phyloP scores from a whole-genome alignment of 1,139 yeast genomes.

The Saccharomycopsis phalli region DNA sequence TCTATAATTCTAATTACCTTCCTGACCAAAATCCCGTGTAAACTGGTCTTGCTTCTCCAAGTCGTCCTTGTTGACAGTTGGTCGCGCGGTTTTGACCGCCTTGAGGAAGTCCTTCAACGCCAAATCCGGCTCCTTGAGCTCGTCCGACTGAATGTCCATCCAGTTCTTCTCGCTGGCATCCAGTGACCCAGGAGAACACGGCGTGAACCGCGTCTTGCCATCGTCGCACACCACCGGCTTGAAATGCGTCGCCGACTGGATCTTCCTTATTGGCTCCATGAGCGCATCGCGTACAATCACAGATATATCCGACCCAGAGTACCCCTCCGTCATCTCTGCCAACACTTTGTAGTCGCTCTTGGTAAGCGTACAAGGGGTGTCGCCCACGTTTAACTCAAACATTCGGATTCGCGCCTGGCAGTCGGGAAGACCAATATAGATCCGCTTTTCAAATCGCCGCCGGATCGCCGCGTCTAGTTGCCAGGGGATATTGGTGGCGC shows the following conservation, averaged over 20 bases:
- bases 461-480: constrained; percentile 96
- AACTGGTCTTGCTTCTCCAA: constrained; percentile 76
- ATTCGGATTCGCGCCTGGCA: constrained; percentile 81
- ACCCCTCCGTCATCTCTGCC: constrained; percentile 94
- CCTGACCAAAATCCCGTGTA: constrained; percentile 94
- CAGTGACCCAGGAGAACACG: constrained; percentile 93
- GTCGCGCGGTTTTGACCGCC: constrained; percentile 85
- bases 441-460: constrained; percentile 92
- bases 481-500: constrained; percentile 99
- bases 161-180: constrained; percentile 87
- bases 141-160: constrained; percentile 87
- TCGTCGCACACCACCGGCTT: constrained; percentile 36
- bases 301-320: constrained; percentile 95
- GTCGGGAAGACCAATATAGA: constrained; percentile 92
- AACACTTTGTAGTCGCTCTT: constrained; percentile 66
- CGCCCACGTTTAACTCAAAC: constrained; percentile 92
- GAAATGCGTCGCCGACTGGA: constrained; percentile 95
- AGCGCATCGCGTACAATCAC: constrained; percentile 95
- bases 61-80: constrained; percentile 86
- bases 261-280: constrained; percentile 95
- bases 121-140: constrained; percentile 79
- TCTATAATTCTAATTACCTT: constrained; percentile 78
- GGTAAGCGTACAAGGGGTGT: constrained; percentile 73
- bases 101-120: constrained; percentile 89
- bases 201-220: constrained; percentile 48